Base-by-base conservation (phyloP, 2,329 filamentous ascomycete genomes). In the Cytospora schulzeri region DNA sequence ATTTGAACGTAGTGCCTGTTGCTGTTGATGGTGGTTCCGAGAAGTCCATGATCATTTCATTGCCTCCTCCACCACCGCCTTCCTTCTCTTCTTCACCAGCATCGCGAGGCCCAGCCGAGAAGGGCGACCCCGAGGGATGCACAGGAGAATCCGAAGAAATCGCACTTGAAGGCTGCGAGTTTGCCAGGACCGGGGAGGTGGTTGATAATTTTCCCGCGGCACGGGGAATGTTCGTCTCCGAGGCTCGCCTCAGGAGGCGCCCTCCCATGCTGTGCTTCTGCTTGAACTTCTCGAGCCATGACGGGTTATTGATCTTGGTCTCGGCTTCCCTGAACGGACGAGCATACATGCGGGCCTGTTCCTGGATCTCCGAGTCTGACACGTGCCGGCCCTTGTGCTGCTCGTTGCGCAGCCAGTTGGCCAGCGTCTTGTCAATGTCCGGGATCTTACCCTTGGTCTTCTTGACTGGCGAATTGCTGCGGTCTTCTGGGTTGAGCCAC, bases 241-340 rank as follows among this genome's bases (percentile, higher is more conserved):
- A 88, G 8, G 85, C 85, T 62, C 86, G 78, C 53, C 86, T 79
- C 67, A 81, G 79, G 45, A 87, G 72, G 66, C 79, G 82, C 19
- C 77, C 80, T 19, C 71, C 79, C 62, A 86, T 78, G 33, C 78
- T 88, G 74, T 96, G 90, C 79, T 94, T 97, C 74, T 92, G 87
- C 80, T 97, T 97, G 81, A 98, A 98, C 74, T 95, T 96, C 73
- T 97, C 92, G 38, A 98, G 83, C 93, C 94, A 97, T 69, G 83
- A 88, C 33, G 86, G 81, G 69, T 86, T 95, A 69, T 92, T 85
- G 57, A 85, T 85, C 71, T 90, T 91, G 68, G 84, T 87, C 61
- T 96, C 92, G 64, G 88, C 87, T 29, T 87, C 77, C 51, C 78
- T 88, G 38, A 89, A 90, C 28, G 86, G 90, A 50, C 85, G 88